Base-by-base conservation (phyloP, 805 yeast species). In the Cyberlindnera lachancei region DNA sequence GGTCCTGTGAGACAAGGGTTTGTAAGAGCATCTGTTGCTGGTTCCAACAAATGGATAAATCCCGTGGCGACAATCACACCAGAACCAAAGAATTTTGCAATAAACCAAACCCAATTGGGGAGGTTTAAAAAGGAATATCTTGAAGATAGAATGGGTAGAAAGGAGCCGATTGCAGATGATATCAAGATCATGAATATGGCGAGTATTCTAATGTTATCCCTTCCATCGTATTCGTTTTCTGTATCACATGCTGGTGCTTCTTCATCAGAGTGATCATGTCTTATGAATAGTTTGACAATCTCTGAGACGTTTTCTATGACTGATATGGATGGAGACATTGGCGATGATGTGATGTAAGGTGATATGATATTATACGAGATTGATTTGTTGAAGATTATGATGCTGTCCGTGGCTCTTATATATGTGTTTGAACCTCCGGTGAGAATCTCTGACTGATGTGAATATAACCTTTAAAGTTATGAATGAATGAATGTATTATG, bases 1-100 rank as follows among this genome's bases (percentile, higher is more conserved):
- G 69, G 67, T 23, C 75, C 78, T 10, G 83, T 82, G 18, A 82
- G 61, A 59, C 92, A 82, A 8, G 60, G 69, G 29, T 70, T 49
- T 2, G 65, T 48, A 28, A 82, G 59, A 3, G 73, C 65, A 8
- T 77, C 81, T 36, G 64, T 55, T 4, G 92, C 90, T 1, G 86
- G 90, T 40, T 72, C 66, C 37, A 83, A 56, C 38, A 83, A 59
- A 58, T 83, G 94, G 19, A 83, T 75, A 46, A 83, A 80, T 0
- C 88, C 84, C 1, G 94, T 83, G 11, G 90, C 83, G 10, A 83
- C 68, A 48, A 83, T 83, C 30, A 83, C 90, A 34, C 94, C 94
- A 4, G 88, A 78, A 39, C 94, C 94, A 51, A 83, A 83, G 56
- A 68, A 81, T 48, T 79, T 81, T 30, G 83, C 76, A 29, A 75